Evolutionary conservation across 495 filamentous ascomycete species (phyloP).

Genomic region (Podospora pseudopauciseta): DNA sequence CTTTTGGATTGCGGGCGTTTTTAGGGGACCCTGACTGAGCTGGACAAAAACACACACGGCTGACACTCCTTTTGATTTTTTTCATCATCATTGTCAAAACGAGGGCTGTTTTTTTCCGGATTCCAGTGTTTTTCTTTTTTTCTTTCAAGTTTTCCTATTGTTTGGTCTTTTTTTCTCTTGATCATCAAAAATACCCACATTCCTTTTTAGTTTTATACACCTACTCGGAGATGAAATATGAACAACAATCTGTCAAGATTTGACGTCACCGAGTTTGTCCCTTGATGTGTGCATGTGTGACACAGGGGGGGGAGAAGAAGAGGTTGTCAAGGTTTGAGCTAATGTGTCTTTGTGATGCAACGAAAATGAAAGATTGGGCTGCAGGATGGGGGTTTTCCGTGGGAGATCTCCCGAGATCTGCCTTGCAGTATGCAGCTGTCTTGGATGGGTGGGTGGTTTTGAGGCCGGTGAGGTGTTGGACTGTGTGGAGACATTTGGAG

Average conservation of each 20-base stretch:
- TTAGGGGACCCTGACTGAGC: not conserved
- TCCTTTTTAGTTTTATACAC: not conserved
- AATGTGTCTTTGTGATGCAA: not conserved
- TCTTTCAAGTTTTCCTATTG: not conserved
- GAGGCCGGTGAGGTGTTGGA: not conserved
- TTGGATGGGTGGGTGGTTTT: not conserved
- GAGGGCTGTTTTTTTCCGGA: not conserved
- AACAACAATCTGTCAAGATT: not conserved
- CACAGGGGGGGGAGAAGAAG: not conserved
- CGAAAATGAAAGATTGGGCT: not conserved
- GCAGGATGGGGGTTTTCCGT: no score
- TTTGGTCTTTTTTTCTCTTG: not conserved
- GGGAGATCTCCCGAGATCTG: not conserved
- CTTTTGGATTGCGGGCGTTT: not conserved
- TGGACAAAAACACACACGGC: not conserved
- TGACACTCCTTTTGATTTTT: not conserved
- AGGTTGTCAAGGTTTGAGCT: not conserved
- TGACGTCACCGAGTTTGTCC: not conserved
- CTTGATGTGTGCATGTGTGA: not conserved
- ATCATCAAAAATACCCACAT: conserved; percentile 4
- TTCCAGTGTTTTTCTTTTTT: not conserved
- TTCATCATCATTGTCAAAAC: not conserved
- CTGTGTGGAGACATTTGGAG: not conserved
- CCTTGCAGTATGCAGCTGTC: not conserved
- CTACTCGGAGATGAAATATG: not conserved